Percentiles rank a stretch among this genome's conserved stretches.
phyloP scores from a whole-genome alignment of 768 basidiomycete genomes.

The Pisolithus microcarpus region DNA sequence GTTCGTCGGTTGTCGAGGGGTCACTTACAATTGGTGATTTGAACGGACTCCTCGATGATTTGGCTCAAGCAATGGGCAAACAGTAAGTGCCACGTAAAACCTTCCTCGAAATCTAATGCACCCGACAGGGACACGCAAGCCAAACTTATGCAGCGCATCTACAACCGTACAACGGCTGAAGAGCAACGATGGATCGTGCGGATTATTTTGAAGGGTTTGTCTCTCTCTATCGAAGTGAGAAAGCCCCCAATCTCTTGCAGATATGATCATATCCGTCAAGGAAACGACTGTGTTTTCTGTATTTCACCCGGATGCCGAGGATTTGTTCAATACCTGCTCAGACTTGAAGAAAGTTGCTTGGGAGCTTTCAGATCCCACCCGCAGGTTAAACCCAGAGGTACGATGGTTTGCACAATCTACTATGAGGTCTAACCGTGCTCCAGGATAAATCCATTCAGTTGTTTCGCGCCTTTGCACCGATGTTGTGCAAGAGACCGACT shows the following conservation, averaged over 20 bases:
- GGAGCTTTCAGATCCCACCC: constrained; percentile 73
- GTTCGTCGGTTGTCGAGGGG: constrained; percentile 73
- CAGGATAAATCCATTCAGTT: constrained; percentile 82
- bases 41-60: constrained; percentile 72
- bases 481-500: constrained; percentile 88
- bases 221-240: background rate
- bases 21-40: constrained; percentile 74
- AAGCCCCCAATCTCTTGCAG: constrained; percentile 32
- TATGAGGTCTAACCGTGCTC: constrained; percentile 3
- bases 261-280: constrained; percentile 87
- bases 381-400: constrained; percentile 58
- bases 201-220: constrained; percentile 85
- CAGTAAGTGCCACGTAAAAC: constrained; percentile 40
- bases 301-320: constrained; percentile 91
- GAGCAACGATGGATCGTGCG: constrained; percentile 97
- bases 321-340: constrained; percentile 93
- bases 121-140: constrained; percentile 60
- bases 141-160: constrained; percentile 67
- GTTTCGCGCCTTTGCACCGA: constrained; percentile 85
- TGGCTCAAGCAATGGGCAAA: constrained; percentile 67
- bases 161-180: constrained; percentile 71
- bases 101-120: constrained; percentile 3
- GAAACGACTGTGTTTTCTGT: constrained; percentile 88
- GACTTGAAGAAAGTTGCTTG: constrained; percentile 92
- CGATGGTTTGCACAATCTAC: too few species aligned